Conservation (phyloP, 2,329 filamentous ascomycete species). For the Neonectria sp. region DNA sequence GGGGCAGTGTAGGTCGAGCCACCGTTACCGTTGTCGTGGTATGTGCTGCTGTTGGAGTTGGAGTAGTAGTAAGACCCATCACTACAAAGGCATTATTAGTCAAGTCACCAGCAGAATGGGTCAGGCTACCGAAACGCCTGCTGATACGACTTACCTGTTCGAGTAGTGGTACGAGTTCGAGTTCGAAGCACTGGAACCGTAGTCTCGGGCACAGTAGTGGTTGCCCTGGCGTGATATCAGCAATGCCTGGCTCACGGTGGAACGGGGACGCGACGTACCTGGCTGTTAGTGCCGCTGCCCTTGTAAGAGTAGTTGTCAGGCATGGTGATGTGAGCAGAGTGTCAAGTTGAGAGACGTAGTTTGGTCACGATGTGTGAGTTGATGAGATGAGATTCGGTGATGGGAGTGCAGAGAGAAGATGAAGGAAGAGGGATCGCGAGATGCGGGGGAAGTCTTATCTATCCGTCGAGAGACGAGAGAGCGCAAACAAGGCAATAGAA, state of each 20-base stretch:
- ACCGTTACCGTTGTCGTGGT: conserved; percentile 75
- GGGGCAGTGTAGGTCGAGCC: conserved; percentile 73
- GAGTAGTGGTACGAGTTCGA: conserved; percentile 78
- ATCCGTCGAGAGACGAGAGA: background rate
- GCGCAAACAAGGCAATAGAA: background rate
- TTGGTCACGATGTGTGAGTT: background rate
- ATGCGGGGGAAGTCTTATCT: background rate
- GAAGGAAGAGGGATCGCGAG: background rate
- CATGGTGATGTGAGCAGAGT: conserved; percentile 24
- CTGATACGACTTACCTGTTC: conserved; percentile 64
- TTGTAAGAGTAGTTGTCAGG: conserved; percentile 58
- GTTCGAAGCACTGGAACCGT: conserved; percentile 69
- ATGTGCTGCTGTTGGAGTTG: conserved; percentile 78
- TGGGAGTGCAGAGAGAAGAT: background rate
- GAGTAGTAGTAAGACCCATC: conserved; percentile 82
- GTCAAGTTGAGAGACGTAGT: background rate
- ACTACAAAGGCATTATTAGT: conserved; percentile 48
- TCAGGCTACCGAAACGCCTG: background rate
- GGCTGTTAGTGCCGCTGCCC: conserved; percentile 73
- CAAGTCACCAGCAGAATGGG: background rate
- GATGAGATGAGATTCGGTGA: background rate
- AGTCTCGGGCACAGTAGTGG: conserved; percentile 77
- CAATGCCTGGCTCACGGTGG: background rate
- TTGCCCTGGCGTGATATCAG: conserved; percentile 69
- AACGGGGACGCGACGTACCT: conserved; percentile 58